These are phyloP conservation scores for Colletotrichum sp. DNA, from an alignment of 2,329 filamentous ascomycete species.

Conservation along the genomic window DNA sequence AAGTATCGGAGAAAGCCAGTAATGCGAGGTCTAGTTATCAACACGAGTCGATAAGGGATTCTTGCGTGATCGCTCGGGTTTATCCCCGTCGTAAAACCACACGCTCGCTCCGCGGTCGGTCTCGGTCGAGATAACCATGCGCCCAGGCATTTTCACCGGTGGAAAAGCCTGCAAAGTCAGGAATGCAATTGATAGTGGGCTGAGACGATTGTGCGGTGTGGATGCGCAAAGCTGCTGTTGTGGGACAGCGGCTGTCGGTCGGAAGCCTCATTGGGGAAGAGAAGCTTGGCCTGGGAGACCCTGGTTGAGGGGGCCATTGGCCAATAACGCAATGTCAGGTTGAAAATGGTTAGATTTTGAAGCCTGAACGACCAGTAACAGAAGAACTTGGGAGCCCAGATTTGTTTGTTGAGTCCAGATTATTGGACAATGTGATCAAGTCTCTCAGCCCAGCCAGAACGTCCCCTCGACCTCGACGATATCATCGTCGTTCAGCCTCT, in stretches of 20 bases:
- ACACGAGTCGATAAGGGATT: not conserved
- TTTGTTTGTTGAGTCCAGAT: not conserved
- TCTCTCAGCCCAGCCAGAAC: not conserved
- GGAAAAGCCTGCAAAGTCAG: not conserved
- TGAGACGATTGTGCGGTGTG: not conserved
- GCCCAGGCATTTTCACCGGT: not conserved
- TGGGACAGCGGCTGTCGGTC: conserved; percentile 9
- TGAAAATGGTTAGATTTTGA: not conserved
- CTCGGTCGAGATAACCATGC: not conserved
- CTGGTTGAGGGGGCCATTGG: not conserved
- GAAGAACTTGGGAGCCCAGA: not conserved
- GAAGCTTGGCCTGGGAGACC: not conserved
- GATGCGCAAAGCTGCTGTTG: not conserved
- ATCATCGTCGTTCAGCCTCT: conserved; percentile 35
- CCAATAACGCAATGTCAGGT: not conserved
- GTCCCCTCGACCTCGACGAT: conserved; percentile 37
- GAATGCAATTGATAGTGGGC: not conserved
- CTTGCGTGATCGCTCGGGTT: conserved; percentile 1
- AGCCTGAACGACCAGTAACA: not conserved
- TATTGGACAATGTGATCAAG: not conserved
- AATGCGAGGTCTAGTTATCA: not conserved
- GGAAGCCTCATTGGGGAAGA: not conserved
- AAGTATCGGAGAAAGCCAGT: not conserved
- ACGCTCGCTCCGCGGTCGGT: not conserved
- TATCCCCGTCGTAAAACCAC: not conserved